Base-by-base conservation (phyloP, 192 early-diverging fungal genomes). In the Coemansia sp. region DNA sequence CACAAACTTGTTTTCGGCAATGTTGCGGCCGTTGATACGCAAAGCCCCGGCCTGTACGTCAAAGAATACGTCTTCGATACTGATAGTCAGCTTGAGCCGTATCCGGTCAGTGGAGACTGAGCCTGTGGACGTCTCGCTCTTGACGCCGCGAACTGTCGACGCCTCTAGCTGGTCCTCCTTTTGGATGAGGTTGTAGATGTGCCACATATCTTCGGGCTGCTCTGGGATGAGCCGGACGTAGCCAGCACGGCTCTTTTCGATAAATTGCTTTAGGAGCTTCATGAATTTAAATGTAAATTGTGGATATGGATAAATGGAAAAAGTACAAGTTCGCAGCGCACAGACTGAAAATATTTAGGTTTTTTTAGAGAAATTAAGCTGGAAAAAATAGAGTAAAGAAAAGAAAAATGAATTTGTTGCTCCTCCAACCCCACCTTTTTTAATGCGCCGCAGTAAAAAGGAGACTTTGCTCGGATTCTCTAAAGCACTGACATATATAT, bases 161-260 rank as follows among this genome's bases (percentile, higher is more conserved):
- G 94, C 93, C 71, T 91, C 86, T 50, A 99, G 86, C 62, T 85
- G 82, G 87, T 99, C 98, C 60, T 90, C 92, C 64, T 89, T 84
- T 32, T 89, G 83, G 60, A 99, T 90, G 32, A 93, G 85, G 73
- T 92, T 94, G 83, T 96, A 95, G 37, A 91, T 86, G 80, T 96
- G 95, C 96, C 98, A 99, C 93, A 99, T 94, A 79, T 99, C 98
- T 65, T 99, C 96, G 55, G 89, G 75, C 67, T 98, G 93, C 70
- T 98, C 94, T 1, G 96, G 90, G 40, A 86, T 83, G 44, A 99
- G 84, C 3, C 87, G 91, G 29, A 98, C 88, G 63, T 67, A 88
- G 37, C 97, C 97, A 29, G 92, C 92, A 20, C 70, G 62, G 82
- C 95, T 88, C 75, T 89, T 92, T 76, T 93, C 92, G 56, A 95